These are phyloP conservation scores for Vitis rotundifolia DNA, from an alignment of 164 flowering plant genomes.

Conservation along the genomic window DNA sequence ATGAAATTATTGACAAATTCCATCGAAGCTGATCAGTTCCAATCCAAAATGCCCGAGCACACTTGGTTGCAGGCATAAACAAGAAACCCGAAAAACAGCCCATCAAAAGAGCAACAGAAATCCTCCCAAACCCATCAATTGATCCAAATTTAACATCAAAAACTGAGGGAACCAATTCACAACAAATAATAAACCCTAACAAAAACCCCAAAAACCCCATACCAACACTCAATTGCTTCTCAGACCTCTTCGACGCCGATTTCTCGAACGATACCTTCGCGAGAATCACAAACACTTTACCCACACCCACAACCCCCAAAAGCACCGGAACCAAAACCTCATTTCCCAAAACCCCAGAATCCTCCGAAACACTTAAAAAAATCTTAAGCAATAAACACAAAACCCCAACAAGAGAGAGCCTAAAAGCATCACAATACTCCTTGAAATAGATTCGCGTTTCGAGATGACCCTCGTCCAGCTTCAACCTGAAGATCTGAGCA, in stretches of 20 bases:
- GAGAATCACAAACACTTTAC: conserved; percentile 34
- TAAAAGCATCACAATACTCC: conserved; percentile 42
- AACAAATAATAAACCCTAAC: conserved; percentile 38
- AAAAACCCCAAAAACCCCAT: conserved; percentile 62
- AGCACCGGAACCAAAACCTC: conserved; percentile 59
- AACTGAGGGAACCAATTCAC: conserved; percentile 26
- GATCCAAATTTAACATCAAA: conserved; percentile 57
- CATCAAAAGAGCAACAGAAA: conserved; percentile 43
- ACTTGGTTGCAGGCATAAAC: conserved; percentile 59
- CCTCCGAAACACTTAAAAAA: conserved; percentile 28
- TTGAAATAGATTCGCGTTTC: conserved; percentile 55
- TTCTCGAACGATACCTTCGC: conserved; percentile 57
- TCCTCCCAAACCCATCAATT: conserved; percentile 53
- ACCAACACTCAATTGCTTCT: conserved; percentile 68
- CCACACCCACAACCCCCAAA: conserved; percentile 39
- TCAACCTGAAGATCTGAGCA: conserved; percentile 94
- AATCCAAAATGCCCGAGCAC: conserved; percentile 80
- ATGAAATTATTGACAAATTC: conserved; percentile 64
- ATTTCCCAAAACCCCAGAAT: conserved; percentile 37
- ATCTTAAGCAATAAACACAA: conserved; percentile 46
- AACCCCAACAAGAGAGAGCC: conserved; percentile 38
- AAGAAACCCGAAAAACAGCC: conserved; percentile 63
- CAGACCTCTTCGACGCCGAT: conserved; percentile 75
- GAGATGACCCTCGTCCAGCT: conserved; percentile 63
- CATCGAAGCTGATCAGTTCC: conserved; percentile 89